Evolutionary conservation across 1,284 basidiomycete genomes (phyloP).

Genomic region (Sporisorium iseilematis-ciliati): DNA sequence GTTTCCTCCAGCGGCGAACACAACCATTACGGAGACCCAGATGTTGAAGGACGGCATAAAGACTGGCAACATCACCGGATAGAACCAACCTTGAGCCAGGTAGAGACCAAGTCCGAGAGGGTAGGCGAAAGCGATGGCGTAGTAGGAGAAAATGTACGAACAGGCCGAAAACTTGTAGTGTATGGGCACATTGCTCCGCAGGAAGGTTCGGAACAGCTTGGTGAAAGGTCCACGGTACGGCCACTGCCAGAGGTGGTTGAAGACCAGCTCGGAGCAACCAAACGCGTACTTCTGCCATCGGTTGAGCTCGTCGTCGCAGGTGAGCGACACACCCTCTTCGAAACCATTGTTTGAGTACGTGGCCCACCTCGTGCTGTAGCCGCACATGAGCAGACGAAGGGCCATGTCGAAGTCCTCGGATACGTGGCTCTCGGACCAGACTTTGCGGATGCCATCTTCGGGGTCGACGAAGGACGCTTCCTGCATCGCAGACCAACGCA

Average conservation of each 20-base stretch:
- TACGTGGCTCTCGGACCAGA: slow-evolving; percentile 85
- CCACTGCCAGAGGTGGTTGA: slow-evolving; percentile 75
- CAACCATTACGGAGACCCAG: slow-evolving; percentile 80
- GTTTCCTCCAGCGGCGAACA: slow-evolving; percentile 81
- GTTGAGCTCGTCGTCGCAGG: slow-evolving; percentile 80
- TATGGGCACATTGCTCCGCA: slow-evolving; percentile 72
- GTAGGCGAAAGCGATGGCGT: slow-evolving; percentile 80
- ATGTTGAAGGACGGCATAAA: slow-evolving; percentile 75
- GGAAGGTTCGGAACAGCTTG: slow-evolving; percentile 80
- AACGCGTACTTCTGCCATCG: slow-evolving; percentile 89
- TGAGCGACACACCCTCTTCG: slow-evolving; percentile 86
- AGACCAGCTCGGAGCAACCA: slow-evolving; percentile 73
- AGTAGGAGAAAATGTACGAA: slow-evolving; percentile 82
- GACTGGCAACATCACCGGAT: slow-evolving; percentile 78
- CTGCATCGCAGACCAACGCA: slow-evolving; percentile 85
- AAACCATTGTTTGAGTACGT: slow-evolving; percentile 84
- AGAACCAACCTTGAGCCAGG: slow-evolving; percentile 78
- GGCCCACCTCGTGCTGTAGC: slow-evolving; percentile 84
- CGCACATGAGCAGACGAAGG: slow-evolving; percentile 69
- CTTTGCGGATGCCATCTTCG: slow-evolving; percentile 77
- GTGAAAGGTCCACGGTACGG: slow-evolving; percentile 80
- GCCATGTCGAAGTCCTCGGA: slow-evolving; percentile 86
- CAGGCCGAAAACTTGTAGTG: slow-evolving; percentile 82
- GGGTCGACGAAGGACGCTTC: slow-evolving; percentile 80
- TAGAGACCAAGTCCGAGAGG: slow-evolving; percentile 79